phyloP scores from a whole-genome alignment of 352 stramenopile species.

The Phytophthora cryptogea region DNA sequence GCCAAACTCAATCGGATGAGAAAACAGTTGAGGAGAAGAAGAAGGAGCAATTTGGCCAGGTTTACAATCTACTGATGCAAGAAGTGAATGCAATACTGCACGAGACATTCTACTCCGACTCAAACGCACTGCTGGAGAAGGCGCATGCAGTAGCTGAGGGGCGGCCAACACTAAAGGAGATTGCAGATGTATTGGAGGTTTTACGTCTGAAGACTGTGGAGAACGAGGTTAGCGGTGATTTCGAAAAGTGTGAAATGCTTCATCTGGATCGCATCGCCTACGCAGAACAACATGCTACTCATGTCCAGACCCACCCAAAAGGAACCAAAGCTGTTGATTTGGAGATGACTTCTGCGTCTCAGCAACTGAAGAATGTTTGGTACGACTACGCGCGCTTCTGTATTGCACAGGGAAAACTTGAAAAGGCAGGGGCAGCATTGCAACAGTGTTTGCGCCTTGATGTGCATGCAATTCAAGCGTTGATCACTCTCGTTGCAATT shows the following conservation, averaged over 20 bases:
- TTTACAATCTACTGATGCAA: slow-evolving; percentile 78
- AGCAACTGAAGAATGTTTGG: slow-evolving; percentile 47
- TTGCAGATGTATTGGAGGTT: slow-evolving; percentile 35
- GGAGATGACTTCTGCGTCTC: slow-evolving; percentile 11
- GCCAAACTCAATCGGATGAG: slow-evolving; percentile 5
- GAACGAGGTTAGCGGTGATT: slow-evolving; percentile 70
- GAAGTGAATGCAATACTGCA: slow-evolving; percentile 75
- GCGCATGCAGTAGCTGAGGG: slow-evolving; percentile 23
- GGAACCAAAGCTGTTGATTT: slow-evolving; percentile 8
- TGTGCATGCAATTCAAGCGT: slow-evolving; percentile 34
- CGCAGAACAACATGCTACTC: slow-evolving; percentile 42
- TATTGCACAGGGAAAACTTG: slow-evolving; percentile 44
- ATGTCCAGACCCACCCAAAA: slow-evolving; percentile 12
- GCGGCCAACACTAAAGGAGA: slow-evolving; percentile 28
- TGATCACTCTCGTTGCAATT: slow-evolving; percentile 60
- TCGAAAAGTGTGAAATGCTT: slow-evolving; percentile 64
- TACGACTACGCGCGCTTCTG: slow-evolving; percentile 73
- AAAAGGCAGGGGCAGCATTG: slow-evolving; percentile 61
- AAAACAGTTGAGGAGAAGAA: slow-evolving; percentile 39
- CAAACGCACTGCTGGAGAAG: slow-evolving; percentile 41
- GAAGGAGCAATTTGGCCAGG: slow-evolving; percentile 61
- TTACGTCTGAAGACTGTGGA: slow-evolving; percentile 63
- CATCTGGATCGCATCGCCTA: slow-evolving; percentile 72
- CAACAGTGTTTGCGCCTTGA: slow-evolving; percentile 65
- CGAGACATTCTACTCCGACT: slow-evolving; percentile 56